These are phyloP conservation scores for Trapa incisa DNA, from an alignment of 345 rosid species.

Conservation along the genomic window DNA sequence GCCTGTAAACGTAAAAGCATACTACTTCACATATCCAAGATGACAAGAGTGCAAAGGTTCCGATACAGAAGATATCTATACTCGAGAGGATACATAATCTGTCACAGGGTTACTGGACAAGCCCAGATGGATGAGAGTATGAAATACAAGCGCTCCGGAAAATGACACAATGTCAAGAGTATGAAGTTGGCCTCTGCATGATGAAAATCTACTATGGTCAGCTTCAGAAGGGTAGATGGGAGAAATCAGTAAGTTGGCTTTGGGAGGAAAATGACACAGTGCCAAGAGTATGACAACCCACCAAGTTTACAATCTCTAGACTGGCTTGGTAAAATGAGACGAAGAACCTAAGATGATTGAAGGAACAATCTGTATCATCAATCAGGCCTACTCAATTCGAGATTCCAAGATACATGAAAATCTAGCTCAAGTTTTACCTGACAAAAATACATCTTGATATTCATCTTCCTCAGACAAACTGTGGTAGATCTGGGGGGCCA, in stretches of 20 bases:
- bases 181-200: slow-evolving; percentile 77
- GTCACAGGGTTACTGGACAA: not conserved
- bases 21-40: not conserved
- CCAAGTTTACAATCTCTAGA: not conserved
- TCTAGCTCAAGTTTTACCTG: slow-evolving; percentile 31
- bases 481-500: slow-evolving; percentile 93
- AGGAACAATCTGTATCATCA: not conserved
- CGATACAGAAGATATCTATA: not conserved
- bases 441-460: slow-evolving; percentile 66
- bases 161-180: slow-evolving; percentile 45
- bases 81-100: not conserved
- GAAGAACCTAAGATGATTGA: not conserved
- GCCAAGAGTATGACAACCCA: not conserved
- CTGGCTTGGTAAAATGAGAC: not conserved
- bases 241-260: not conserved
- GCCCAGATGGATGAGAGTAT: slow-evolving; percentile 2
- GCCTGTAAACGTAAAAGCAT: not conserved
- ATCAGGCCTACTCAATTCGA: not conserved
- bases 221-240: not conserved
- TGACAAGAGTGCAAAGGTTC: not conserved
- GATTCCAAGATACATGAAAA: not conserved
- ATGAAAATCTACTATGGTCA: not conserved
- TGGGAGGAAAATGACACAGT: not conserved
- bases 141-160: slow-evolving; percentile 12
- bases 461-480: slow-evolving; percentile 68